Base-by-base conservation (phyloP, 1,139 yeast species). In the Suhomyces choctaworum region DNA sequence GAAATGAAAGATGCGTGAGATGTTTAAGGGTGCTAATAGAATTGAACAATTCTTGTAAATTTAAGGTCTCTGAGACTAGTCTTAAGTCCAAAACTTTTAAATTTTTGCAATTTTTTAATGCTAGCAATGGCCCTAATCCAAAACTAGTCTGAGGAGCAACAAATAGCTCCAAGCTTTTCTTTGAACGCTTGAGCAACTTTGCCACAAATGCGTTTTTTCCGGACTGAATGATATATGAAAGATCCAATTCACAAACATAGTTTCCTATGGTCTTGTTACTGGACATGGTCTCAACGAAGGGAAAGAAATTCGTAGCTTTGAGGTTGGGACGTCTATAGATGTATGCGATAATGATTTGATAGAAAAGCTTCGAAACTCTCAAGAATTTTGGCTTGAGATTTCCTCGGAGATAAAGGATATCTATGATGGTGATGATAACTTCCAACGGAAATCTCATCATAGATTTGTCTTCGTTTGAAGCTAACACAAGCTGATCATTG, bases 131-230 rank as follows among this genome's bases (percentile, higher is more conserved):
- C 1, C 95, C 87, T 40, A 82, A 73, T 0, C 97, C 97, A 66
- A 92, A 90, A 63, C 95, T 85, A 22, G 97, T 83, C 54, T 90
- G 97, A 1, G 97, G 96, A 0, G 97, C 97, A 6, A 85, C 77
- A 52, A 92, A 89, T 9, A 70, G 66, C 45, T 78, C 73, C 33
- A 92, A 62, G 31, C 71, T 72, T 16, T 70, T 59, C 8, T 88
- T 74, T 38, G 96, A 85, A 29, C 96, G 68, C 51, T 95, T 76
- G 39, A 92, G 63, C 5, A 92, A 56, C 46, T 85, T 82, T 1
- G 97, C 87, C 14, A 92, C 90, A 57, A 73, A 84, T 1, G 97
- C 92, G 60, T 89, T 92, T 54, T 86, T 89, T n/a, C 97, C 97
- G 27, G 88, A 75, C 58, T 92, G 97, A 39, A 88, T 79, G 34